Evolutionary conservation across 139 green algal genomes (phyloP), one percentile per base, ranked within the genome.

Genomic region (Pleodorina starrii): DNA sequence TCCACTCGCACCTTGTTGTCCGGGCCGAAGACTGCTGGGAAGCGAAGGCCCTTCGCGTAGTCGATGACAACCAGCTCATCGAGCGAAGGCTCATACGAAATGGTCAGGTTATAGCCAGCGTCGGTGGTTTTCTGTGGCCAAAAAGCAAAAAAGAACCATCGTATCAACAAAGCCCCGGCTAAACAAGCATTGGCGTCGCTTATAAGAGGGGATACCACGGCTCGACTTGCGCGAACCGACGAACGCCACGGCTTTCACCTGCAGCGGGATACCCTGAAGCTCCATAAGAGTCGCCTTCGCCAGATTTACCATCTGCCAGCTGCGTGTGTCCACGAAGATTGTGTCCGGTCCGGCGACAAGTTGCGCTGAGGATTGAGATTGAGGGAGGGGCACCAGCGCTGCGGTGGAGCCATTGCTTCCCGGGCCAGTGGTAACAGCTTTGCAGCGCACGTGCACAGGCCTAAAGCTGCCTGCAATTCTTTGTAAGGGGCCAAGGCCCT

Each of bases 1-100:
- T 89, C 84, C 1, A 89, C 84, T 12, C 69, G 84, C 25, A 89
- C 84, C 48, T 73, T 81, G 84, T 89, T 89, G 38, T 89, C 84
- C 7, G 48, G 48, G 0, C 84, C 84, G 27, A 89, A 89, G 19
- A 89, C 84, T 0, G 84, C 84, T 5, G 84, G 84, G 84, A 83
- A 89, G 71, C 84, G 84, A 1, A 89, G 69, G 7, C 84, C 69
- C 69, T 82, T 81, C 21, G 84, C 43, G 36, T 89, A 83, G 50
- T 89, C 84, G 25, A 89, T 82, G 32, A 88, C 83, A 27, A 88
- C 25, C 46, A 88, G 68, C 83, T 88, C 83, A 9, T 88, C 84
- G 0, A 44, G 35, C 27, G 69, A 43, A 1, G 69, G 48, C 36
- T 89, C 84, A 36, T 74, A 89, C 35, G 29, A 54, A 10, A 89